Conservation (phyloP, 179 eudicot genomes). For the Beta macrorhiza region DNA sequence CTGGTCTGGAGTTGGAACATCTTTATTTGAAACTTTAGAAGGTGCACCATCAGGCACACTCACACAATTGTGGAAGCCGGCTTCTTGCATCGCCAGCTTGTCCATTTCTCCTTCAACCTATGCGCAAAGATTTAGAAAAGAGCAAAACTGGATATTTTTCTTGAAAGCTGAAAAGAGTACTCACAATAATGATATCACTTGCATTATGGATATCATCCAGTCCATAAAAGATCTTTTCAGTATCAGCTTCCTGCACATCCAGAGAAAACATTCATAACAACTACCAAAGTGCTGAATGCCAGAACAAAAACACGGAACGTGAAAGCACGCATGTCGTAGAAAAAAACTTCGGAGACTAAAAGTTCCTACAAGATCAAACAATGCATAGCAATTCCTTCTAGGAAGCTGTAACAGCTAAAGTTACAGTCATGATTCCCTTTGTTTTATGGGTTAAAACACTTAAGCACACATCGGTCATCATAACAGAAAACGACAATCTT, state of each 20-base stretch:
- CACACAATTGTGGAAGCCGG: constrained; percentile 88
- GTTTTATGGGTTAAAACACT: not conserved
- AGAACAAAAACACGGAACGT: not conserved
- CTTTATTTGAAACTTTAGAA: constrained; percentile 59
- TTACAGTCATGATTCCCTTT: not conserved
- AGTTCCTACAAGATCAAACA: not conserved
- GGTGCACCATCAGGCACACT: constrained; percentile 99
- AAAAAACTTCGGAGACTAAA: not conserved
- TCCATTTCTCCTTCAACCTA: constrained; percentile 99
- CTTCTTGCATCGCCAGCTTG: constrained; percentile 98
- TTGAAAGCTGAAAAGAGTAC: constrained; percentile 19
- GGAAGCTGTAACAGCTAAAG: not conserved
- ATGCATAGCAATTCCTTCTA: not conserved
- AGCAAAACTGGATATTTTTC: not conserved
- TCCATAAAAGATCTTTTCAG: constrained; percentile 82
- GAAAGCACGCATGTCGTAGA: not conserved
- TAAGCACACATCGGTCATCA: constrained; percentile 4
- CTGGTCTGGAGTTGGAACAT: constrained; percentile 65
- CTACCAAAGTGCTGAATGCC: not conserved
- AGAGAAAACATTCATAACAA: not conserved
- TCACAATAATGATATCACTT: constrained; percentile 77
- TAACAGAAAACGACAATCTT: not conserved
- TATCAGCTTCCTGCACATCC: constrained; percentile 60
- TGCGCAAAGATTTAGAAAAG: constrained; percentile 23
- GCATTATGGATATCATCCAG: constrained; percentile 76